Base-by-base conservation (phyloP, 1,284 basidiomycete genomes). In the Austroboletus olivaceoglutinosus region DNA sequence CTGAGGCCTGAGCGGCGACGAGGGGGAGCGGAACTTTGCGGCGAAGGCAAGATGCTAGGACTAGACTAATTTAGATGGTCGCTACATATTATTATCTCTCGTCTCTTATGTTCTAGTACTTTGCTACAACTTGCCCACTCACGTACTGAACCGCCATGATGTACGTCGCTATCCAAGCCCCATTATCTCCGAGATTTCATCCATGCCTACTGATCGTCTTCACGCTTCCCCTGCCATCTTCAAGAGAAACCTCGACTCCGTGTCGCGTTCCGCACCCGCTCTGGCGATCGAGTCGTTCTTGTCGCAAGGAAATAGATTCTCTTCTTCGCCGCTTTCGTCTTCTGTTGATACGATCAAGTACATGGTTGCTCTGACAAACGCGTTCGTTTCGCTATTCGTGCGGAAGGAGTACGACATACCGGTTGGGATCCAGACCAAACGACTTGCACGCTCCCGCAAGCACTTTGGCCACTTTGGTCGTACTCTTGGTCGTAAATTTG, bases 401-500 rank as follows among this genome's bases (percentile, higher is more conserved):
- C 4, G 22, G 19, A 47, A 4, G n/a, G n/a, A 37, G 15, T 16
- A 21, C 11, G n/a, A 58, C 62, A 27, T 39, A 76, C 76, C 45
- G 54, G 19, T 53, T 52, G 5, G 44, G 41, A 34, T 75, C 70
- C 25, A 78, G 48, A 0, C 56, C 55, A 43, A 78, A 79, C 15
- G 67, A 75, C 48, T 64, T 75, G 58, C 76, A 79, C 19, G 66
- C 75, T 6, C 66, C 70, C 1, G 58, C 44, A 1, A 78, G 63
- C 11, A 78, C 73, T 45, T 77, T 78, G 29, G 56, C 53, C 4
- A 78, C 70, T 9, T 57, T 62, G 45, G 77, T 75, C n/a, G 70
- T 69, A 10, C 68, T 65, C 12, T 76, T 76, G 4, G 72, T 70
- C 47, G 69, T 74, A 56, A 78, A 78, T 34, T 76, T 72, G 0